These are phyloP conservation scores for Trichaptum fuscoviolaceum DNA, from an alignment of 768 basidiomycete genomes.

Conservation along the genomic window DNA sequence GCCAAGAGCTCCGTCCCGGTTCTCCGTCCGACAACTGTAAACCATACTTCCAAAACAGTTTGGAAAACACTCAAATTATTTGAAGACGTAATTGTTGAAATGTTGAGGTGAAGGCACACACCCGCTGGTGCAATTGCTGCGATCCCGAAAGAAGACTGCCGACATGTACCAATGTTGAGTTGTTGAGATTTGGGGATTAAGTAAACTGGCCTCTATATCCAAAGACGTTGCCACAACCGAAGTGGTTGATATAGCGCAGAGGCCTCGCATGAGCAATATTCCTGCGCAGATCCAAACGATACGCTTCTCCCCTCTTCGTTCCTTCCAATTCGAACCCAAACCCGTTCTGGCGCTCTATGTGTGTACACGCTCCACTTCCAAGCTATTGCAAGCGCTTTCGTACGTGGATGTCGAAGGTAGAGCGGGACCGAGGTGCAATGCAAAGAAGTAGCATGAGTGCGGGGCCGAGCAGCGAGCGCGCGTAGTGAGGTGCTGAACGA, in stretches of 20 bases:
- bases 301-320: not conserved
- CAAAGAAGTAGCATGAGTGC: not conserved
- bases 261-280: too few species aligned
- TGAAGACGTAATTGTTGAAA: too few species aligned
- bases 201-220: too few species aligned
- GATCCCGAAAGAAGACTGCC: too few species aligned
- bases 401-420: not conserved
- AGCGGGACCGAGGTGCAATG: not conserved
- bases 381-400: not conserved
- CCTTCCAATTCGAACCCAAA: not conserved
- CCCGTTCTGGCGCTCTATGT: not conserved
- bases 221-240: too few species aligned
- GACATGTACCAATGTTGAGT: too few species aligned
- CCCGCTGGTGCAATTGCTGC: too few species aligned
- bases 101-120: too few species aligned
- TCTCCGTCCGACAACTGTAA: not conserved
- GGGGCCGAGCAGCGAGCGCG: not conserved
- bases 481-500: not conserved
- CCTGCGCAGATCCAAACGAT: not conserved
- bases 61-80: too few species aligned
- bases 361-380: not conserved
- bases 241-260: too few species aligned
- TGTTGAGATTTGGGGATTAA: too few species aligned
- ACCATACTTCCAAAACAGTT: not conserved
- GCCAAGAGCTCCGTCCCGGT: too few species aligned